Evolutionary conservation across 371 early-diverging fungal species (phyloP).

Genomic region (Phascolomyces articulosus): DNA sequence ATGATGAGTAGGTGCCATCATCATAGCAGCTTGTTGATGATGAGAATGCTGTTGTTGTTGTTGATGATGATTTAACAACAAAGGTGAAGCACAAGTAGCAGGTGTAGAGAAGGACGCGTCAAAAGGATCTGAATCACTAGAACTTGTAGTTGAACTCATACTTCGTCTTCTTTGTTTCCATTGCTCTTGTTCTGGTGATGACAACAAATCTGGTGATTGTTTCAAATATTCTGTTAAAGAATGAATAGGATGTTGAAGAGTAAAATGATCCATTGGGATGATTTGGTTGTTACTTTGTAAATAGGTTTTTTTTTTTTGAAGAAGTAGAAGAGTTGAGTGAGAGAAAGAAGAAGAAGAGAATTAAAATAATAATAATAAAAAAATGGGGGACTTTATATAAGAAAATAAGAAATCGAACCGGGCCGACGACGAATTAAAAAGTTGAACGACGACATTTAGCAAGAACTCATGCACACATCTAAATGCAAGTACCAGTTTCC

Average conservation of each 20-base stretch:
- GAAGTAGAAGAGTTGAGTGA: not conserved
- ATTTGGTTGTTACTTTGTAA: not conserved
- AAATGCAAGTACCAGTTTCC: not conserved
- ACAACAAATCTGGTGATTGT: not conserved
- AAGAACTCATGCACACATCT: not conserved
- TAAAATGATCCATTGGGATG: not conserved
- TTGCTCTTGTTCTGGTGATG: not conserved
- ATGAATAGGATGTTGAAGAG: not conserved
- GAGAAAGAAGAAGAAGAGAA: not conserved
- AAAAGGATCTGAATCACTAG: not conserved
- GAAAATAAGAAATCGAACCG: not conserved
- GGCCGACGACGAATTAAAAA: not conserved
- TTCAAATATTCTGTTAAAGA: constrained; percentile 3
- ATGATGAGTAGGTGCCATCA: too few species aligned
- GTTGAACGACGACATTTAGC: too few species aligned
- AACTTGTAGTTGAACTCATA: constrained; percentile 1
- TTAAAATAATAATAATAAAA: too few species aligned
- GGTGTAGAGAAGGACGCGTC: constrained; percentile 3
- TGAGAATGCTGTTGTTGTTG: not conserved
- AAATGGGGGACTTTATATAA: too few species aligned
- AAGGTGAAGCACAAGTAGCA: not conserved
- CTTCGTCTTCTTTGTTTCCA: constrained; percentile 1
- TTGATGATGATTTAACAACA: not conserved
- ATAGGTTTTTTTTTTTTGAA: not conserved
- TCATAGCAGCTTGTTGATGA: not conserved